Conservation (phyloP, 192 early-diverging fungal genomes). For the Coemansia sp. region DNA sequence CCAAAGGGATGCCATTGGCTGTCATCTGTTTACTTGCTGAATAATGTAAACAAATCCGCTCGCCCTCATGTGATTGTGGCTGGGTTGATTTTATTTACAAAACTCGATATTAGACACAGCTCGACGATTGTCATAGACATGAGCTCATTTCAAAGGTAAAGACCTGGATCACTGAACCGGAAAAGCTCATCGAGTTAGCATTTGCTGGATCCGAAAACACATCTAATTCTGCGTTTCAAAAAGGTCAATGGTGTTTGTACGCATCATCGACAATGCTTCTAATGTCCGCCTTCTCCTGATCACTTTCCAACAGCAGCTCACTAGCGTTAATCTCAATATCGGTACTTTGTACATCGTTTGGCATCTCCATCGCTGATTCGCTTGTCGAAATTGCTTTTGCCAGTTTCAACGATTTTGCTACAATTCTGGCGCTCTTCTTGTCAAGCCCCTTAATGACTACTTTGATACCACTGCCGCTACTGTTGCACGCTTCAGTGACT, state of each 20-base stretch:
- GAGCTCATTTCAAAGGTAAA: no score
- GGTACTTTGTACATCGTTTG: not conserved
- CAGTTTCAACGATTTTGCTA: not conserved
- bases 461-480: not conserved
- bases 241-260: not conserved
- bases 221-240: no score
- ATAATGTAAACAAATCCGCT: no score
- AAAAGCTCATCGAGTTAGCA: no score
- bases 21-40: no score
- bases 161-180: no score
- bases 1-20: no score
- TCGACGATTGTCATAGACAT: no score
- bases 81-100: no score
- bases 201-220: no score
- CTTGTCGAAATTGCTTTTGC: not conserved
- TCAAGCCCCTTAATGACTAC: not conserved
- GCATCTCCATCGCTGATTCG: not conserved
- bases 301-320: not conserved
- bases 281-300: not conserved
- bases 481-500: not conserved
- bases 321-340: not conserved
- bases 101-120: no score
- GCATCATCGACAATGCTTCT: slow-evolving; percentile 1
- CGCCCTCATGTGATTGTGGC: no score
- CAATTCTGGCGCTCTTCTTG: not conserved